Evolutionary conservation across 78 protist genomes (phyloP).

Genomic region (Protostelium mycophagum): DNA sequence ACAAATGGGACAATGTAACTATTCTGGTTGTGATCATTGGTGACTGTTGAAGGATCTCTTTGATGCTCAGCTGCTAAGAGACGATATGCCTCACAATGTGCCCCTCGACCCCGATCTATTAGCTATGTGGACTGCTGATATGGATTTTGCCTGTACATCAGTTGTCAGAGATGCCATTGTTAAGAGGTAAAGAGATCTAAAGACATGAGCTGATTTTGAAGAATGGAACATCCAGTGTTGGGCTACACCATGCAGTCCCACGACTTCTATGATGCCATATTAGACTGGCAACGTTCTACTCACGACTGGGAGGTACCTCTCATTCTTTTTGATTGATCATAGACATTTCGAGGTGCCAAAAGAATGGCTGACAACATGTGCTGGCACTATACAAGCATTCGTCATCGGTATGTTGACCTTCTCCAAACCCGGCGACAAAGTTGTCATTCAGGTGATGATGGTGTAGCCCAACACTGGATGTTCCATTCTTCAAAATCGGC

Average conservation of each 20-base stretch:
- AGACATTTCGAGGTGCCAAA: neutral
- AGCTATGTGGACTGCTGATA: neutral
- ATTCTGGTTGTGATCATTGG: too few species aligned
- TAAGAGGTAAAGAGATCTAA: neutral
- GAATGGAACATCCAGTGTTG: neutral
- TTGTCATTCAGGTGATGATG: neutral
- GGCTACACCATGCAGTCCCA: neutral
- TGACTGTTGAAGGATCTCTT: too few species aligned
- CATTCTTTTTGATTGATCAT: neutral
- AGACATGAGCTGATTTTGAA: neutral
- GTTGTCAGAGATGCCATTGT: neutral
- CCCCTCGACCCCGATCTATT: neutral
- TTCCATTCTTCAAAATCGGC: neutral
- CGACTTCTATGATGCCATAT: neutral
- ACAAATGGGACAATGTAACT: too few species aligned
- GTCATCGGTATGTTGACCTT: neutral
- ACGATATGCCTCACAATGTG: neutral
- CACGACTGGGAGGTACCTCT: neutral
- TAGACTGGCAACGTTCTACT: neutral
- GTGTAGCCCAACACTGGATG: neutral
- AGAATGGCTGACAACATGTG: neutral
- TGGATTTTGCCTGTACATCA: neutral
- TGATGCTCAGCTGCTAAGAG: neutral
- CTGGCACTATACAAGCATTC: neutral
- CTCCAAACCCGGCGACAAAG: neutral